These are phyloP conservation scores for Radiomyces spectabilis DNA, from an alignment of 192 early-diverging fungal genomes.

Conservation along the genomic window DNA sequence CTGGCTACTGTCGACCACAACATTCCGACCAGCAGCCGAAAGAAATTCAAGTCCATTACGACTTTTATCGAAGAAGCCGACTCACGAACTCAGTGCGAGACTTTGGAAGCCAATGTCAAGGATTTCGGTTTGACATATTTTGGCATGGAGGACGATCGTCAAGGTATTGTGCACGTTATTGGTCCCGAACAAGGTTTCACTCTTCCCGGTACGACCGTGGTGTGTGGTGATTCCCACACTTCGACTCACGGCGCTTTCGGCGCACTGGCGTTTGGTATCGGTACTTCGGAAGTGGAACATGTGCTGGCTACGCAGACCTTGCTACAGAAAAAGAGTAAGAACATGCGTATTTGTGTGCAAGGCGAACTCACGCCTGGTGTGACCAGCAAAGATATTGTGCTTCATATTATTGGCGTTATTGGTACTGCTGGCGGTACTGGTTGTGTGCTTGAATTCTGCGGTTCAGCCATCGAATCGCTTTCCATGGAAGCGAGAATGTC, in stretches of 20 bases:
- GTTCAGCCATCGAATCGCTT: conserved; percentile 40
- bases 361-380: conserved; percentile 45
- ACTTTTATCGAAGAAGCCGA: conserved; percentile 58
- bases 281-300: conserved; percentile 71
- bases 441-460: conserved; percentile 61
- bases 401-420: conserved; percentile 64
- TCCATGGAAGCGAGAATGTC: conserved; percentile 70
- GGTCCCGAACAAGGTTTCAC: conserved; percentile 73
- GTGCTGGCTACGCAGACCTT: conserved; percentile 67
- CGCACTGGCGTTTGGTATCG: conserved; percentile 66
- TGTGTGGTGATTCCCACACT: conserved; percentile 69
- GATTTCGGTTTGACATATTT: conserved; percentile 59
- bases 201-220: conserved; percentile 62
- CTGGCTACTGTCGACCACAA: conserved; percentile 71
- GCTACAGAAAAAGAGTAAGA: conserved; percentile 60
- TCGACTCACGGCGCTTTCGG: conserved; percentile 71
- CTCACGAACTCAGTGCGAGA: conserved; percentile 51
- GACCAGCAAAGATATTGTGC: conserved; percentile 58
- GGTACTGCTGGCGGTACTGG: conserved; percentile 69
- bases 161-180: conserved; percentile 70
- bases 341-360: conserved; percentile 53
- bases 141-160: conserved; percentile 58
- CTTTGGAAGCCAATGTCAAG: conserved; percentile 56
- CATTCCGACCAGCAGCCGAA: conserved; percentile 45
- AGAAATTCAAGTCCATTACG: conserved; percentile 45